Evolutionary conservation across 371 early-diverging fungal species (phyloP), one percentile per base, ranked within the genome.

Genomic region (Aphelidium insulamus): DNA sequence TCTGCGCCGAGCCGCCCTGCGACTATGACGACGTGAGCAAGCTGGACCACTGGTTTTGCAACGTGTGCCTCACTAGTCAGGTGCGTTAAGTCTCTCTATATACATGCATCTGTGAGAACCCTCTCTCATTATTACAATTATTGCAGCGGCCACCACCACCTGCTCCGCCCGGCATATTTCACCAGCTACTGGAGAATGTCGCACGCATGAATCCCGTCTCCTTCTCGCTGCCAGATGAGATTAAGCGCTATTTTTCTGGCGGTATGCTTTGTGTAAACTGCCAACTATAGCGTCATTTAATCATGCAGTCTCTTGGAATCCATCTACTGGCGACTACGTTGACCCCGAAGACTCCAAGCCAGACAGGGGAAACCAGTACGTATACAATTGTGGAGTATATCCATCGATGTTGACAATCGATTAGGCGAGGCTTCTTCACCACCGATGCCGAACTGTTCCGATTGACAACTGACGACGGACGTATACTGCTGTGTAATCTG

Each of bases 1-100:
- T 61, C 5, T 77, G 77, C 37, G 50, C 69, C 6, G 62, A 72
- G 27, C 77, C 77, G 11, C 77, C 77, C 4, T 51, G 76, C 49
- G 54, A 66, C 25, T 39, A 39, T 10, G 52, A 54, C 18, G 53
- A 56, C 16, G 53, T 69, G 1, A 50, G 43, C 14, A 39, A 59
- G 6, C 44, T 62, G 5, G 55, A 54, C 36, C 46, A 62, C 32
- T 77, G 77, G 77, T 72, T 54, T 45, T 77, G 77, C 41, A 52
- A 49, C 15, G 55, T 54, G 31, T 76, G 77, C 46, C 38, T 47
- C 11, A 21, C 15, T 2, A 21, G 9, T 27, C 18, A 44, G 20
- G 40, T 44, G 17, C 36, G 42, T 19, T 45, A 39, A 26, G 37
- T 49, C 11, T 38, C 53, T 11, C 38, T 50, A 4, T 34, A 41